Base-by-base conservation (phyloP, 441 rosid species). In the Pelargonium citronellum region DNA sequence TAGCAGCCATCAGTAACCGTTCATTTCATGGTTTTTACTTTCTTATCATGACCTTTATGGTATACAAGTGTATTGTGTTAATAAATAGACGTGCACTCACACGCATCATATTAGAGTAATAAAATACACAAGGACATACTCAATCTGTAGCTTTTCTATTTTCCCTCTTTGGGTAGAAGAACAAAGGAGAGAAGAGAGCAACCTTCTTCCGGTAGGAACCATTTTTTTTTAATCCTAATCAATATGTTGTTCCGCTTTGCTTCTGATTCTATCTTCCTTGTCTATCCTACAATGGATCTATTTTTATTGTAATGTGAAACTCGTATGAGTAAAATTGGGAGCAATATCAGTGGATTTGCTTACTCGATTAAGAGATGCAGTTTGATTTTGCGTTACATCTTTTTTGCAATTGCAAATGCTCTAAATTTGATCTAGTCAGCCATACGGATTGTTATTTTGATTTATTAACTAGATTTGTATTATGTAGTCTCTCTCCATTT, bases 121-220 rank as follows among this genome's bases (percentile, higher is more conserved):
- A 39, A 5, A 39, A 39, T 39, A 57, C 62, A 57, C 20, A 57
- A 57, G 24, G 27, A 7, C 20, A 17, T 3, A 46, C 62, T 7
- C 24, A 19, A 57, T 7, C 62, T 16, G 27, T 57, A 57, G 11
- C 62, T 57, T 24, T 57, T 9, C 19, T 53, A 16, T 6, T 53
- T 53, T 53, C 5, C 60, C 27, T 57, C 62, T 19, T 39, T 57
- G 27, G 24, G 27, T 57, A 57, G 62, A 17, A 17, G 62, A 57
- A 19, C 62, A 57, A 57, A 57, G 11, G 4, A 57, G 11, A 57
- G 27, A 15, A 57, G 27, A 57, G 20, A 17, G 62, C 27, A 57
- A 57, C 62, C 62, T 17, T 12, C 62, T 57, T 57, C 16, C 12
- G 62, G 62, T 17, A 57, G 24, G 62, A 57, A 57, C 62, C 9